Evolutionary conservation across 1,139 yeast species (phyloP).

Genomic region (Hemisphaericaspora xylofermentans): DNA sequence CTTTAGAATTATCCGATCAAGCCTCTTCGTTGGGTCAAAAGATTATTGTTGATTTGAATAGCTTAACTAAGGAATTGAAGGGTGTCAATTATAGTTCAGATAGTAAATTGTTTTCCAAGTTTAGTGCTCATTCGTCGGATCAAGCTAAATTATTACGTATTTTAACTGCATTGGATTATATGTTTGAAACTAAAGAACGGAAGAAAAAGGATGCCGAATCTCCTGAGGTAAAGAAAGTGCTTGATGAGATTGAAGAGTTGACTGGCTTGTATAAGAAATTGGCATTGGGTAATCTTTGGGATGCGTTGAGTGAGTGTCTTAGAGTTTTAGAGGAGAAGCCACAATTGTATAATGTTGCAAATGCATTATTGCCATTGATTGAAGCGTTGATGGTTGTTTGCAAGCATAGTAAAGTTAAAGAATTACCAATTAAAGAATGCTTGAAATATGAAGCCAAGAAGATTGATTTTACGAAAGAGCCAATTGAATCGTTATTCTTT

Average conservation of each 20-base stretch:
- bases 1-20: conserved; percentile 63
- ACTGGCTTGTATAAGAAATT: conserved; percentile 65
- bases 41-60: conserved; percentile 57
- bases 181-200: conserved; percentile 52
- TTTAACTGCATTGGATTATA: conserved; percentile 84
- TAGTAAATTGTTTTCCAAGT: conserved; percentile 57
- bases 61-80: conserved; percentile 48
- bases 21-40: conserved; percentile 63
- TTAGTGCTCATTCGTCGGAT: conserved; percentile 80
- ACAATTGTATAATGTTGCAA: conserved; percentile 62
- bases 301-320: conserved; percentile 76
- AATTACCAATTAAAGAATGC: conserved; percentile 55
- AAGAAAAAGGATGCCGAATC: conserved; percentile 13
- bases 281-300: conserved; percentile 82
- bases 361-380: conserved; percentile 80
- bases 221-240: conserved; percentile 13
- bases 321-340: conserved; percentile 54
- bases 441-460: conserved; percentile 58
- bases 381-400: conserved; percentile 96
- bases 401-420: conserved; percentile 77
- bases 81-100: conserved; percentile 46
- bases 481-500: conserved; percentile 77
- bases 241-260: conserved; percentile 46
- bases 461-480: conserved; percentile 70
- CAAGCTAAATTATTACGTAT: conserved; percentile 85